phyloP scores from a whole-genome alignment of 768 basidiomycete genomes.

The Lepiota brunneoincarnata region DNA sequence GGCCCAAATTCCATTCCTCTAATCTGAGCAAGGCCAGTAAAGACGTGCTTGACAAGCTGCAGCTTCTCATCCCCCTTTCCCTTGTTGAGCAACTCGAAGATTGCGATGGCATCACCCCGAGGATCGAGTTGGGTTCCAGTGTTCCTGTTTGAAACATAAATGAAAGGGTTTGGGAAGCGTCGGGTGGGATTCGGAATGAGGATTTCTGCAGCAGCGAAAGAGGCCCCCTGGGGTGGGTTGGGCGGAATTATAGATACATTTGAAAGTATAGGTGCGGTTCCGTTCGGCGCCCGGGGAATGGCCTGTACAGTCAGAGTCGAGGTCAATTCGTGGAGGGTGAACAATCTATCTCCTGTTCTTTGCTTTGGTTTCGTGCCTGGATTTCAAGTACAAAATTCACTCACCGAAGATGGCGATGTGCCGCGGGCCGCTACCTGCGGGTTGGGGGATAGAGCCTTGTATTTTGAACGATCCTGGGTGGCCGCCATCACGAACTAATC shows the following conservation, averaged over 20 bases:
- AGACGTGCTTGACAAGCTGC: conserved; percentile 26
- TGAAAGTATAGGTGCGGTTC: conserved; percentile 48
- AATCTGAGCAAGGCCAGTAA: conserved; percentile 41
- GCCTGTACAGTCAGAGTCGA: conserved; percentile 58
- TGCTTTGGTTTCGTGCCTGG: conserved; percentile 2
- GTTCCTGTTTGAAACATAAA: conserved; percentile 72
- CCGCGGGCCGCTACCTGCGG: conserved; percentile 64
- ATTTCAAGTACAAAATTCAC: conserved; percentile 34
- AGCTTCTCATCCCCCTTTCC: conserved; percentile 14
- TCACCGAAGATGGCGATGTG: conserved; percentile 29
- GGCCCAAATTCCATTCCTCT: conserved; percentile 65
- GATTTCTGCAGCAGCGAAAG: conserved; percentile 60
- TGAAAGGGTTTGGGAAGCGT: conserved; percentile 48
- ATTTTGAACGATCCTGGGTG: conserved; percentile 45
- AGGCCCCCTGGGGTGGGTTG: conserved; percentile 22
- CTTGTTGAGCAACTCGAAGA: conserved; percentile 40
- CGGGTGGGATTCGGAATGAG: conserved; percentile 49
- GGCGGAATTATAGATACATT: conserved; percentile 48
- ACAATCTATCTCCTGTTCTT: conserved; percentile 43
- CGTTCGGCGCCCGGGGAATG: conserved; percentile 48
- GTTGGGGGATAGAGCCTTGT: conserved; percentile 59
- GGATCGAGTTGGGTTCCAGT: conserved; percentile 38
- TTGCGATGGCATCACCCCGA: conserved; percentile 59
- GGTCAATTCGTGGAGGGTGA: conserved; percentile 52
- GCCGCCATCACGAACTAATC: conserved; percentile 40